These are phyloP conservation scores for Verbena officinalis DNA, from an alignment of 257 asterid genomes.

Conservation along the genomic window DNA sequence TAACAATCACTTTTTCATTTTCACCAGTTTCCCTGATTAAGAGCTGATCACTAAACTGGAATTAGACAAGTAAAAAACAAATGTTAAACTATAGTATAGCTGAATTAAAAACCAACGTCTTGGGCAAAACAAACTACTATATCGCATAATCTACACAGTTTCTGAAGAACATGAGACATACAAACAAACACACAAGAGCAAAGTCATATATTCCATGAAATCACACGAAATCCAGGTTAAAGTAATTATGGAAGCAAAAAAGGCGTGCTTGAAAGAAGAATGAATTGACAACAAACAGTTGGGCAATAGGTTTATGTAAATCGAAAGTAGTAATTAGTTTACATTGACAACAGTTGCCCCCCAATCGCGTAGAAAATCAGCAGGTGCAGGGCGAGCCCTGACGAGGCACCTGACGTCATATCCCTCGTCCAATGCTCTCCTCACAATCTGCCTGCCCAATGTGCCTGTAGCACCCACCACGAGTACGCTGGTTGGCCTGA, in stretches of 20 bases:
- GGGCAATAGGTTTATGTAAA: no score
- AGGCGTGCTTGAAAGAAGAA: no score
- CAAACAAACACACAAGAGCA: not conserved
- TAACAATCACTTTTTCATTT: not conserved
- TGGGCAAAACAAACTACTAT: not conserved
- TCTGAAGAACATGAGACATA: not conserved
- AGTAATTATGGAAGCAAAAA: not conserved
- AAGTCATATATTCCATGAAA: not conserved
- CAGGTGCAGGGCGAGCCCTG: slow-evolving; percentile 97
- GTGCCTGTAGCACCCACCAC: slow-evolving; percentile 99
- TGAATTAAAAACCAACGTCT: not conserved
- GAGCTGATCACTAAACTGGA: not conserved
- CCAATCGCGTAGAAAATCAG: slow-evolving; percentile 99
- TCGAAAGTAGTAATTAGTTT: slow-evolving; percentile 10
- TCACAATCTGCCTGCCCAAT: slow-evolving; percentile 90
- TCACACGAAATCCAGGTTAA: slow-evolving; percentile 7
- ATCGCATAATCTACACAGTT: slow-evolving; percentile 1
- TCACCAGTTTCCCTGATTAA: not conserved
- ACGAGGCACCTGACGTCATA: slow-evolving; percentile 96
- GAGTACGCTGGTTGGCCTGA: slow-evolving; percentile 81
- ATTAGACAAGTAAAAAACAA: not conserved
- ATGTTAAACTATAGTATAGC: not conserved
- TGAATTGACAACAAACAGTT: no score
- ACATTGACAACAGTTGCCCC: slow-evolving; percentile 98
- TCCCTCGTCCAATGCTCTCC: slow-evolving; percentile 95